Percentiles rank a stretch among this genome's conserved stretches.
These are phyloP conservation scores for Penicillium fuscoglaucum DNA, from an alignment of 2,329 filamentous ascomycete species.

Conservation along the genomic window DNA sequence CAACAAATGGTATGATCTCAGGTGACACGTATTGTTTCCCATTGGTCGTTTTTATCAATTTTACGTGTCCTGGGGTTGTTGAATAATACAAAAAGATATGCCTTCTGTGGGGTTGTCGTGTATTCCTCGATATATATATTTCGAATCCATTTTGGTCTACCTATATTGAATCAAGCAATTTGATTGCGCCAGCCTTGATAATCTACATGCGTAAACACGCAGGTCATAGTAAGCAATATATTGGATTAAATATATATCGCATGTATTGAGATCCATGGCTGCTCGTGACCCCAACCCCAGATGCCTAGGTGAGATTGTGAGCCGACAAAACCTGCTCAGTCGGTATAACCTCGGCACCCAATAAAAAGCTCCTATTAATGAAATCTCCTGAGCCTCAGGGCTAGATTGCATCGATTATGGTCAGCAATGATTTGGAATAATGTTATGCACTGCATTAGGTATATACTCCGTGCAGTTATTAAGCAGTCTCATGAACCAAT, in stretches of 20 bases:
- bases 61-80: no score
- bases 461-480: not conserved
- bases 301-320: not conserved
- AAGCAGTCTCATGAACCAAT: conserved; percentile 13
- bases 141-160: not conserved
- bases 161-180: not conserved
- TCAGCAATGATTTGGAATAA: not conserved
- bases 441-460: not conserved
- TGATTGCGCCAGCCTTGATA: no score
- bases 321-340: not conserved
- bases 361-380: not conserved
- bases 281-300: not conserved
- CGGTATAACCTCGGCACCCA: not conserved
- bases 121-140: not conserved
- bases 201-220: not conserved
- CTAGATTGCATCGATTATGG: not conserved
- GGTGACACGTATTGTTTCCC: not conserved
- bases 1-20: not conserved
- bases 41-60: not conserved
- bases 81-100: not conserved
- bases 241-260: not conserved
- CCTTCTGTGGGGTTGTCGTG: not conserved
- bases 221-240: not conserved
- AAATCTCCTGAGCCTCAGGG: no score
- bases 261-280: not conserved